Evolutionary conservation across 2,329 filamentous ascomycete genomes (phyloP), one percentile per base, ranked within the genome.

Genomic region (Myriosclerotinia scirpicola): DNA sequence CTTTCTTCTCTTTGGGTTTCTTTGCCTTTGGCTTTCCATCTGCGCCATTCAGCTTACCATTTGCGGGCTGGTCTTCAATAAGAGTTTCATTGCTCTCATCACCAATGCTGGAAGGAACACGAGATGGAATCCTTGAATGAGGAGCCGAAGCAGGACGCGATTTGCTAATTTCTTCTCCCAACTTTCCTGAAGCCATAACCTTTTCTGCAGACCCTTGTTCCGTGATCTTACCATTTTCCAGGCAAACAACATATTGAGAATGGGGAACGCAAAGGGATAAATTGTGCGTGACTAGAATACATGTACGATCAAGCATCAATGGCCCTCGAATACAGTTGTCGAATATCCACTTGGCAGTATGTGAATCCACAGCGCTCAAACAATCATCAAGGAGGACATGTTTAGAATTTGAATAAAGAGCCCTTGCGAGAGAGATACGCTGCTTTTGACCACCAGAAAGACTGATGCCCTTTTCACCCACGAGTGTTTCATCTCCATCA

Each of bases 261-360:
- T 87, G 83, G 6, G 93, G 92, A 9, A 93, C 87, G 72, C 92
- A 95, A 22, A 99, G 85, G n/a, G 91, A 86, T 38, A 95, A 86
- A 75, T 98, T 99, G 81, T 99, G 95, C 0, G 95, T 97, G 46
- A 99, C 94, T 54, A 99, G 83, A 64, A 99, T 92, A 77, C 95
- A 98, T 38, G 95, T 98, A 53, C 95, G 88, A 75, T 88, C 84
- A 67, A 85, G 81, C 95, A 99, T 98, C 62, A 99, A 80, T 7
- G 92, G 91, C 2, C 95, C 95, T 73, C 89, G 89, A 70, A 99
- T 89, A 68, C 93, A 96, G 78, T 97, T 90, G 76, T 90, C 90
- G 79, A 98, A 98, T 71, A 99, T 98, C 89, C 96, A 97, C 77
- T 97, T 96, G 2, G 93, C 93, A 0, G 95, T 98, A 74, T 99